phyloP scores from a whole-genome alignment of 495 filamentous ascomycete genomes.

The Hypoxylon trugodes region DNA sequence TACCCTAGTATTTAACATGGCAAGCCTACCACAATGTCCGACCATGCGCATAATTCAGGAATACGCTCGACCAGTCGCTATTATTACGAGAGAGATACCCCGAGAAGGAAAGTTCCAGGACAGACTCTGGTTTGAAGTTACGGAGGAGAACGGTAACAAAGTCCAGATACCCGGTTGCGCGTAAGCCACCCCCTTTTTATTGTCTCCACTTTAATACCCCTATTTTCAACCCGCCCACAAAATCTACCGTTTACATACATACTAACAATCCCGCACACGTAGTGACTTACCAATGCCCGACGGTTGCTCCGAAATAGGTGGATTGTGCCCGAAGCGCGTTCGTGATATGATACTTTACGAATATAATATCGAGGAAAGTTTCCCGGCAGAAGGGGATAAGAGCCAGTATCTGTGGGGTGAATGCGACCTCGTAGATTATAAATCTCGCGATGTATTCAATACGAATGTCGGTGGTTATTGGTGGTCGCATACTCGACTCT shows the following conservation, averaged over 20 bases:
- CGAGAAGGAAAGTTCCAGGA: slow-evolving; percentile 2
- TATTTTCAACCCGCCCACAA: too few relatives aligned
- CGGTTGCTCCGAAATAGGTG: not conserved
- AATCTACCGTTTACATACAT: not conserved
- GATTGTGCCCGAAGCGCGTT: slow-evolving; percentile 18
- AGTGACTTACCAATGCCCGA: slow-evolving; percentile 11
- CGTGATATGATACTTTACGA: slow-evolving; percentile 31
- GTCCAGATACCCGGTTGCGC: slow-evolving; percentile 23
- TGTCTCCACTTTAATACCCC: too few relatives aligned
- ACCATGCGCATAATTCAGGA: slow-evolving; percentile 23
- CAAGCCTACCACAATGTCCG: slow-evolving; percentile 9
- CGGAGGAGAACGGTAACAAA: slow-evolving; percentile 18
- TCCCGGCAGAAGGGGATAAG: slow-evolving; percentile 14
- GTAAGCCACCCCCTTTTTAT: slow-evolving; percentile 1
- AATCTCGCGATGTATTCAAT: not conserved
- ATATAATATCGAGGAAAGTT: slow-evolving; percentile 12
- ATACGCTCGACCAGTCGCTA: slow-evolving; percentile 24
- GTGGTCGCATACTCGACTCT: slow-evolving; percentile 11
- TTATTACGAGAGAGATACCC: slow-evolving; percentile 17
- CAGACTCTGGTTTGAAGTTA: slow-evolving; percentile 33
- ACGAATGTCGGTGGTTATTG: slow-evolving; percentile 7
- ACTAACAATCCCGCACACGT: not conserved
- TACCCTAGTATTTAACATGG: slow-evolving; percentile 21
- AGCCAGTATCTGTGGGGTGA: not conserved
- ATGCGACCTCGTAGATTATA: slow-evolving; percentile 16